phyloP scores from a whole-genome alignment of 1,284 basidiomycete genomes.

The Melampsora larici-populina region DNA sequence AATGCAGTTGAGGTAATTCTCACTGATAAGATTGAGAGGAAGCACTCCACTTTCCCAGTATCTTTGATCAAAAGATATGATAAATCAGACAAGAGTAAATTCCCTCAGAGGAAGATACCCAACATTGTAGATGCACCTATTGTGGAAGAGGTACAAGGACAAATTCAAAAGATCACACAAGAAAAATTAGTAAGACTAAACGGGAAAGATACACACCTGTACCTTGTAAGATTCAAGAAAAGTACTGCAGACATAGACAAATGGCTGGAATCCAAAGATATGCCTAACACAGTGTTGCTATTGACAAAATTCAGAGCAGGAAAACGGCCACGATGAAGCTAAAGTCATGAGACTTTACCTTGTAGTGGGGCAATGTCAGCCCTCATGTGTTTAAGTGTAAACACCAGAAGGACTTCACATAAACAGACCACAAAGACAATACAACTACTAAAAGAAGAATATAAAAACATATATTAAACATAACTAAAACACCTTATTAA shows the following conservation, averaged over 20 bases:
- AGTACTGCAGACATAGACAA: background rate
- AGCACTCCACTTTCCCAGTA: background rate
- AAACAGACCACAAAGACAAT: too few relatives aligned
- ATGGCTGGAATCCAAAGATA: background rate
- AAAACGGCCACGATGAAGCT: background rate
- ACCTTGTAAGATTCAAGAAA: background rate
- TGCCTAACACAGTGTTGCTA: background rate
- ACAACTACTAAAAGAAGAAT: too few relatives aligned
- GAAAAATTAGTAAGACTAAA: background rate
- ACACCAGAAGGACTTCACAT: too few relatives aligned
- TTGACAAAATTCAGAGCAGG: background rate
- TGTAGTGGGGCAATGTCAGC: background rate
- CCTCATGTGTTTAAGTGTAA: too few relatives aligned
- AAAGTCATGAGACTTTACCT: background rate
- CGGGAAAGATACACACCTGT: too few relatives aligned
- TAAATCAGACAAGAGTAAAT: background rate
- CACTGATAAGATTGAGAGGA: background rate
- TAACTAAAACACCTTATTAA: too few relatives aligned
- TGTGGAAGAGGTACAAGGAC: background rate
- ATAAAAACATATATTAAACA: too few relatives aligned
- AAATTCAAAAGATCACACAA: background rate
- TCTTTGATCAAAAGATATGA: conserved; percentile 2
- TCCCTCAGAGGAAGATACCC: too few relatives aligned
- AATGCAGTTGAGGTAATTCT: conserved; percentile 5
- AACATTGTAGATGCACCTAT: background rate